Percentiles rank a stretch among this genome's conserved stretches.
These are phyloP conservation scores for Ceriops zippeliana DNA, from an alignment of 345 rosid species.

Conservation along the genomic window DNA sequence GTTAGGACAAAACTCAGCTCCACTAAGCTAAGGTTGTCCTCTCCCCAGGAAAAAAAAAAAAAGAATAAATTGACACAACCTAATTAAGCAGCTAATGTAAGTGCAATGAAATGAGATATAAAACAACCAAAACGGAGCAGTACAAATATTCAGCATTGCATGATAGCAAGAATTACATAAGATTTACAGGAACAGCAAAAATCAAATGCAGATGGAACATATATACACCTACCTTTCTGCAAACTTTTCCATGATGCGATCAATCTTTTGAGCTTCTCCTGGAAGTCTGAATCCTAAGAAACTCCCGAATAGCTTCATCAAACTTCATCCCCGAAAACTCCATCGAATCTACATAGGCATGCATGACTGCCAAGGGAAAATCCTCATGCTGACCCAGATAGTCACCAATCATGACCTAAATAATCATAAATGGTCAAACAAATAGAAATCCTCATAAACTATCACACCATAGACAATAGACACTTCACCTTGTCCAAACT, in stretches of 20 bases:
- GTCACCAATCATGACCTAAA: slow-evolving; percentile 94
- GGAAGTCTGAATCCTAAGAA: slow-evolving; percentile 97
- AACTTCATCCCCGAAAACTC: slow-evolving; percentile 84
- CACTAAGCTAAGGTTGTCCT: background rate
- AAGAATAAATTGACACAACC: too few relatives aligned
- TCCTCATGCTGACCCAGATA: slow-evolving; percentile 97
- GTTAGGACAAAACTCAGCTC: background rate
- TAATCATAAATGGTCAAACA: slow-evolving; percentile 33
- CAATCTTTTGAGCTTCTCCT: slow-evolving; percentile 99
- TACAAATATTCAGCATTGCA: too few relatives aligned
- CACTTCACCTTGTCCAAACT: slow-evolving; percentile 72
- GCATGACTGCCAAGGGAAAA: slow-evolving; percentile 98
- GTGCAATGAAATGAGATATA: too few relatives aligned
- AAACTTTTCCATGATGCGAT: slow-evolving; percentile 97
- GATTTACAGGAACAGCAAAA: too few relatives aligned
- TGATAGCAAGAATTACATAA: too few relatives aligned
- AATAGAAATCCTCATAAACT: slow-evolving; percentile 22
- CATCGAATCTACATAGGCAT: slow-evolving; percentile 90
- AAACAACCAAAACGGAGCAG: too few relatives aligned
- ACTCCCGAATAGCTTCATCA: slow-evolving; percentile 82
- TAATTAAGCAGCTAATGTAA: too few relatives aligned
- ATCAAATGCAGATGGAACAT: too few relatives aligned
- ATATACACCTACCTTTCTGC: slow-evolving; percentile 70
- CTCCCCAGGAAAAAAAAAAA: too few relatives aligned
- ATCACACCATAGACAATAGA: slow-evolving; percentile 11